Base-by-base conservation (phyloP, 1,284 basidiomycete species). In the Marasmius tenuissimus region DNA sequence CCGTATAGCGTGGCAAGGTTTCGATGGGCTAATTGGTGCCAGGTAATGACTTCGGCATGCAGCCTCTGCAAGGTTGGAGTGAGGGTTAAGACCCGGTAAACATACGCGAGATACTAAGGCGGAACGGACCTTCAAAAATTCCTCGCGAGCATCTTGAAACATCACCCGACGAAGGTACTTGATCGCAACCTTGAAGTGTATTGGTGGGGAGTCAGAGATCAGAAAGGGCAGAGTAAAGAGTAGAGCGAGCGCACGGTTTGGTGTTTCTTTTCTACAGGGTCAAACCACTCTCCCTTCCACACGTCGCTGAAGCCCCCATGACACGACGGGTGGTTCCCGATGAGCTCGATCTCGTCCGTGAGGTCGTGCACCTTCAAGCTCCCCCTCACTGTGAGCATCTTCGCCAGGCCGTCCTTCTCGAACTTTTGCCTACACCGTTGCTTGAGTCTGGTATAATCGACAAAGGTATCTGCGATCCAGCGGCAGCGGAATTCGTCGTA, bases 301-400 rank as follows among this genome's bases (percentile, higher is more conserved):
- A 86, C 81, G 66, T 86, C 85, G 39, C 84, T 80, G 63, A 85
- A 86, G 10, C 81, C 77, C 0, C 85, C 85, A 69, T 79, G 76
- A 14, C 73, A 79, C 22, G 83, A 76, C 0, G 85, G 70, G 56
- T 71, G 57, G 16, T 68, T 63, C 2, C 76, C 76, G 7, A 73
- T 65, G 54, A 67, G 67, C 27, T 65, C 33, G 8, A 86, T 77
- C 61, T 85, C 81, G 58, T 85, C 85, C 35, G 83, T 85, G 61
- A 86, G 67, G 65, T 86, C 84, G 27, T 33, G 34, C 8, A 51
- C 16, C 9, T 27, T 51, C 20, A 51, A 51, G 20, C 10, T 33
- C 33, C 38, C 20, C 35, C 33, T 60, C 20, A 62, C 39, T 0
- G 82, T 73, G 27, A 85, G 66, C 4, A 81, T 85, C 72, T 85